Percentiles rank a stretch among this genome's conserved stretches.
Evolutionary conservation across 176 grass and related monocot species (phyloP).

Genomic region (Canna indica): DNA sequence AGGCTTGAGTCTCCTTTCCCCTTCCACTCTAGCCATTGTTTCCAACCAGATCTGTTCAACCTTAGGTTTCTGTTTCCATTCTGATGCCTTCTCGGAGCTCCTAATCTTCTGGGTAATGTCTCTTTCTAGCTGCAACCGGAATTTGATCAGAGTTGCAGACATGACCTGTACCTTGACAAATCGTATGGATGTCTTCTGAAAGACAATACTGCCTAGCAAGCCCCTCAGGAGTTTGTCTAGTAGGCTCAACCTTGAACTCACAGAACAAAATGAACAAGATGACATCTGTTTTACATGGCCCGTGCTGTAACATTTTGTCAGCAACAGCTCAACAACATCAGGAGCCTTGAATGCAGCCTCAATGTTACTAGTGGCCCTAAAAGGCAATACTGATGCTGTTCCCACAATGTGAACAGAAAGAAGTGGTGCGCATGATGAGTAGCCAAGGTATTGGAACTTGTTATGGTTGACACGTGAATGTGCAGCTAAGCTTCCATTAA

Average conservation of each 20-base stretch:
- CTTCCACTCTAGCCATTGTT: slow-evolving; percentile 51
- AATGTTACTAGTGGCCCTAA: slow-evolving; percentile 27
- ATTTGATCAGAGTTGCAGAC: slow-evolving; percentile 43
- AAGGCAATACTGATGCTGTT: slow-evolving; percentile 36
- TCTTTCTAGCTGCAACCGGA: slow-evolving; percentile 62
- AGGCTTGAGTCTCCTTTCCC: slow-evolving; percentile 44
- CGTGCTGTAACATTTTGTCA: slow-evolving; percentile 35
- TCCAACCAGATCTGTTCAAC: slow-evolving; percentile 39
- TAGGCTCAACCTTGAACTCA: slow-evolving; percentile 50
- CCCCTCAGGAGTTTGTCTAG: slow-evolving; percentile 43
- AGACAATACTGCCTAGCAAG: slow-evolving; percentile 34
- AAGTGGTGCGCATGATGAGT: slow-evolving; percentile 48
- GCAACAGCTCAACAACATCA: slow-evolving; percentile 49
- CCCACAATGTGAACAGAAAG: slow-evolving; percentile 49
- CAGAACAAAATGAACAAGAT: slow-evolving; percentile 50
- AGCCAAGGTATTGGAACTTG: slow-evolving; percentile 37
- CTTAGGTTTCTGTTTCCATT: slow-evolving; percentile 66
- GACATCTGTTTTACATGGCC: slow-evolving; percentile 35
- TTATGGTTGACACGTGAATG: slow-evolving; percentile 24
- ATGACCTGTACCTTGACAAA: slow-evolving; percentile 61
- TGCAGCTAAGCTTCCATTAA: slow-evolving; percentile 58
- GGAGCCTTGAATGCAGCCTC: slow-evolving; percentile 31
- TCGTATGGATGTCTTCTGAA: slow-evolving; percentile 26
- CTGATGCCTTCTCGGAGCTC: slow-evolving; percentile 37
- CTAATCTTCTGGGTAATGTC: slow-evolving; percentile 41